phyloP scores from a whole-genome alignment of 2,329 filamentous ascomycete species.

The Calonectria naviculata region DNA sequence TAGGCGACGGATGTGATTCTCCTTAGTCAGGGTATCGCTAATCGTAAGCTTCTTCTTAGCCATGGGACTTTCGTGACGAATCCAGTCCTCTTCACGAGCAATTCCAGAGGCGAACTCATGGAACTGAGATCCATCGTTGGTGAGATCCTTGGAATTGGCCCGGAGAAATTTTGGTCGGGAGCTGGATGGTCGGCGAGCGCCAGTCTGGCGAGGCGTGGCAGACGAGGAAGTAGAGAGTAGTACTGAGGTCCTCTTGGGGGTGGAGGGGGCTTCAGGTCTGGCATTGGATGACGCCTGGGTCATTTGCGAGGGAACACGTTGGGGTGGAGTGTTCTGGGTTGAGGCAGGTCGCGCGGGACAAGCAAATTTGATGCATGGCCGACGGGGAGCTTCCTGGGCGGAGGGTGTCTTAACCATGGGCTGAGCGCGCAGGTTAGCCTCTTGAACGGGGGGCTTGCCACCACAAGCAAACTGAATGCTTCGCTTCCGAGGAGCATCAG shows the following conservation, averaged over 20 bases:
- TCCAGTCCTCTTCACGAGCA: slow-evolving; percentile 91
- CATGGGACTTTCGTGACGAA: slow-evolving; percentile 73
- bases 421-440: slow-evolving; percentile 50
- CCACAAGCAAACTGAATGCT: slow-evolving; percentile 93
- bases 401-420: slow-evolving; percentile 47
- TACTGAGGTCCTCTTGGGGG: slow-evolving; percentile 43
- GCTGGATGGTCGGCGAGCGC: slow-evolving; percentile 37
- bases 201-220: slow-evolving; percentile 37
- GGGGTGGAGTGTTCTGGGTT: slow-evolving; percentile 52
- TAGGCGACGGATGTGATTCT: slow-evolving; percentile 86
- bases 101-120: slow-evolving; percentile 92
- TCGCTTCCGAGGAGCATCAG: slow-evolving; percentile 72
- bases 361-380: slow-evolving; percentile 80
- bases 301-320: slow-evolving; percentile 24
- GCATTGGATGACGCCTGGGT: slow-evolving; percentile 22
- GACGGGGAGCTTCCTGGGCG: slow-evolving; percentile 57
- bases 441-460: slow-evolving; percentile 65
- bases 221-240: slow-evolving; percentile 32
- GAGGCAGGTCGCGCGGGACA: slow-evolving; percentile 68
- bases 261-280: slow-evolving; percentile 43
- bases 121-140: slow-evolving; percentile 73
- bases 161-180: slow-evolving; percentile 59
- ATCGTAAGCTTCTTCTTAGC: slow-evolving; percentile 82
- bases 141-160: slow-evolving; percentile 61
- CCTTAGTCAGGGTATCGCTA: slow-evolving; percentile 88